Base-by-base conservation (phyloP, 225 moss, liverwort and hornwort genomes). In the Bryoerythrophyllum caledonicum region DNA sequence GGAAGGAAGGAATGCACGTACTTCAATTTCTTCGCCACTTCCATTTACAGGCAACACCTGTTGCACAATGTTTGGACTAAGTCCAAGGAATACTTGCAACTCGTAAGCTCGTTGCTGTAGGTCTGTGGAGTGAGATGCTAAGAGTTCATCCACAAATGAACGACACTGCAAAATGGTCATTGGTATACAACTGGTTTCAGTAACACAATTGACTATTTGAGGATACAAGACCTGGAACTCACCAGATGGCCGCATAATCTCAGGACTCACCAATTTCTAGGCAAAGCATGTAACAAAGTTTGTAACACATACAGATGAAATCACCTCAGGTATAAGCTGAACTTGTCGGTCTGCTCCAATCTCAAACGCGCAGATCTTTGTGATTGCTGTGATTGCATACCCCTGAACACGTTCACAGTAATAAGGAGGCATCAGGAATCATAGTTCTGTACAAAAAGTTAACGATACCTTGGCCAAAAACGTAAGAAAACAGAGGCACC, bases 71-170 rank as follows among this genome's bases (percentile, higher is more conserved):
- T 88, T 89, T 25, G 70, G 81, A 79, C 65, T 80, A 57, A 99
- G 93, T 27, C 58, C 82, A 81, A 99, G 85, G 44, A 99, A 87
- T 19, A 88, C 77, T 78, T 93, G 95, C 65, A 99, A 89, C 81
- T 99, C 99, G 74, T 99, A 99, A 37, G 99, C 95, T 60, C 99
- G 90, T 76, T 99, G 99, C 71, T 99, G 99, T 24, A 99, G 79
- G 85, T 99, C 99, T 46, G 99, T 99, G 37, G 89, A 99, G 86
- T 99, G 92, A 32, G 99, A 95, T 71, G 93, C 87, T 65, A 90
- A 85, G 23, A 99, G 90, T 51, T 89, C 99, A 40, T 99, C 90
- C 28, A 95, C 82, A 68, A 99, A 93, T 28, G 91, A 77, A 66
- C 78, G 88, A 75, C 88, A 93, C 99, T 96, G 87, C 73, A 63